Base-by-base conservation (phyloP, 1,139 yeast species). In the Torulaspora pretoriensis region DNA sequence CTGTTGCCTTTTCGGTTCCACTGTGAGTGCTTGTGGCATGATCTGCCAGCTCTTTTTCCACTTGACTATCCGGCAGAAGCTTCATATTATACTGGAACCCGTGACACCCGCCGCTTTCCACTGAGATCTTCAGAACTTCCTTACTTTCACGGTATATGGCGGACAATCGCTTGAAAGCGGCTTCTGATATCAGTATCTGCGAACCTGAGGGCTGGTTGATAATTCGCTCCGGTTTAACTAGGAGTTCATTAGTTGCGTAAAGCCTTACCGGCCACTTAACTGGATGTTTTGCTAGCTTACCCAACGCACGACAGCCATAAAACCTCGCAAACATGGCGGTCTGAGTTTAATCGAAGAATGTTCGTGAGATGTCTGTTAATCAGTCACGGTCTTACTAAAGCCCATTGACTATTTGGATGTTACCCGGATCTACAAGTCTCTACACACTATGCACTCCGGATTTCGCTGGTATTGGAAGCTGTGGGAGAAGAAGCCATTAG, bases 91-190 rank as follows among this genome's bases (percentile, higher is more conserved):
- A 92, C 65, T 92, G 98, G 67, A 88, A 94, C 24, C 99, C 98
- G 64, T 92, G 99, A 64, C 98, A 94, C 2, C 99, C 99, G 5
- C 98, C 99, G 59, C 96, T 85, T 57, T 90, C 97, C 4, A 94
- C 97, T n/a, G 75, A 70, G 5, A 94, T 78, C 40, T 83, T 71
- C 34, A 92, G 69, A 0, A 86, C 86, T 52, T 89, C 96, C 22
- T 52, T 49, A 22, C 53, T 47, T 2, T 70, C 74, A 16, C 65
- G 57, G 12, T 81, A 75, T 12, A 90, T 78, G 9, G 63, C 62
- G 25, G 74, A 75, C 38, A 92, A 69, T 62, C 84, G 80, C 16
- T 59, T 59, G 2, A 74, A 68, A 0, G 81, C 81, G n/a, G 73
- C 55, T 32, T 72, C 68, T 1, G 78, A 63, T 8, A 77, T 65